Base-by-base conservation (phyloP, 2,329 filamentous ascomycete species). In the Teratosphaeria zuluensis region DNA sequence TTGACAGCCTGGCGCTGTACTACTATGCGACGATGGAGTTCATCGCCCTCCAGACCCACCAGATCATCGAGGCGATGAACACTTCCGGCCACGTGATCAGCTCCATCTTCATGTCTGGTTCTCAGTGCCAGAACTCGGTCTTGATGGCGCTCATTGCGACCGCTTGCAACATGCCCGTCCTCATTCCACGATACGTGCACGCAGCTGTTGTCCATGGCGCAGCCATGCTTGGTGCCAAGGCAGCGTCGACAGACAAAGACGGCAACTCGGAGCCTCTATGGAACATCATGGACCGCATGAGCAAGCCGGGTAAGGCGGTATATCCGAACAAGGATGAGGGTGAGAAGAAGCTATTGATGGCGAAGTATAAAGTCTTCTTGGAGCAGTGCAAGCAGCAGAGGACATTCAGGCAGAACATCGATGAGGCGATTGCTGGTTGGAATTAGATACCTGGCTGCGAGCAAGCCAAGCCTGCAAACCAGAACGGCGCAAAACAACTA, bases 21-120 rank as follows among this genome's bases (percentile, higher is more conserved):
- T 99, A 99, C 78, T 97, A 96, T 70, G 90, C 85, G 28, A 95
- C 92, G 3, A 90, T 99, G 84, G 94, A 99, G 77, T 97, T 97
- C 75, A 97, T 99, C 68, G 92, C 94, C 32, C 83, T 97, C 73
- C 94, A 99, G 75, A 99, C 94, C 0, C 86, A 89, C 59, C 94
- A 99, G 74, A 99, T 99, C 68, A 83, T 99, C 63, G 88, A 95
- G 69, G 83, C 88, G 38, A 96, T 99, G 92, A 99, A 97, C 79
- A 79, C 82, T 53, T 80, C 90, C 1, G 94, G 94, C 9, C 94
- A 99, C 76, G 79, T 83, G 65, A 92, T 99, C 73, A 85, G 82
- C 55, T 92, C 88, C 63, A 96, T 99, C 75, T 99, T 97, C 83
- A 97, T 99, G 94, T 96, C 90, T 4, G 94, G 94, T 61, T 95